A percentile compares a stretch with the other conserved stretches of the same genome.
phyloP scores from a whole-genome alignment of 495 filamentous ascomycete species.

The Pyrenula massariospora region DNA sequence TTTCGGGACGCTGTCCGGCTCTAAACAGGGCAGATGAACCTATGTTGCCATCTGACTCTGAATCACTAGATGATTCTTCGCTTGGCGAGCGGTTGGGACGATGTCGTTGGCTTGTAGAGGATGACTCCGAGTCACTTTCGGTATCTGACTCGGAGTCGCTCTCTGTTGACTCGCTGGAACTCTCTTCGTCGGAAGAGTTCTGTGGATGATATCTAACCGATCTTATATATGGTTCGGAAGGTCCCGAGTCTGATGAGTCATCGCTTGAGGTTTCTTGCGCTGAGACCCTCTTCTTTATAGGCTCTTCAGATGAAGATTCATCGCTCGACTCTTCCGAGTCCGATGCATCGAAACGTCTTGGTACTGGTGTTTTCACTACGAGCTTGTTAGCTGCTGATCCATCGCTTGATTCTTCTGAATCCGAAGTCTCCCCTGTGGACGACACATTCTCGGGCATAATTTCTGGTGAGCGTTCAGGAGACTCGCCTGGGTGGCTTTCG shows the following conservation, averaged over 20 bases:
- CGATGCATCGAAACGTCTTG: too few relatives aligned
- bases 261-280: neutral
- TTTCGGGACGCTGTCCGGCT: slow-evolving; percentile 7
- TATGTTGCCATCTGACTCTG: slow-evolving; percentile 25
- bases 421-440: slow-evolving; percentile 7
- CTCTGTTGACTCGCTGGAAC: too few relatives aligned
- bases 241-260: neutral
- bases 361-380: neutral
- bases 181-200: neutral
- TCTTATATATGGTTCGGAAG: neutral
- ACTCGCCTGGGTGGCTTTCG: slow-evolving; percentile 7
- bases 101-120: neutral
- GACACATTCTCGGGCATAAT: slow-evolving; percentile 12
- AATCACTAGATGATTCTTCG: slow-evolving; percentile 17
- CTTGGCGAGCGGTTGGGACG: slow-evolving; percentile 2
- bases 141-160: neutral
- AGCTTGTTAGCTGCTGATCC: neutral
- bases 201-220: too few relatives aligned
- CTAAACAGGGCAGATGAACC: too few relatives aligned
- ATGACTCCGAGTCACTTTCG: neutral
- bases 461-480: slow-evolving; percentile 6
- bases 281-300: neutral
- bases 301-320: neutral
- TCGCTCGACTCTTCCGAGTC: slow-evolving; percentile 6
- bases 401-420: slow-evolving; percentile 7